Base-by-base conservation (phyloP, 176 grass and related monocot species). In the Elymus sibiricus region DNA sequence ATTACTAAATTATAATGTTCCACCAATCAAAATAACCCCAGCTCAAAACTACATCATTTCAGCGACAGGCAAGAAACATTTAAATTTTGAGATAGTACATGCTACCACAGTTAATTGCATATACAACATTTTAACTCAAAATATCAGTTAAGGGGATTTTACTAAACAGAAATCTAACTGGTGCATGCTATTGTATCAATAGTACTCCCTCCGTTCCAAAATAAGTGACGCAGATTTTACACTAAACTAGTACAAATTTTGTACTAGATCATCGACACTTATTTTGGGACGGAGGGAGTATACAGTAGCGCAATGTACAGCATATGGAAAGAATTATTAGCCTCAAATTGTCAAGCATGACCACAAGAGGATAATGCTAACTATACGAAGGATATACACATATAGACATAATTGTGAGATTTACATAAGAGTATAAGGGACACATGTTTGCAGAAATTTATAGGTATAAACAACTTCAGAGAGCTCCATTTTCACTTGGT, bases 361-460 rank as follows among this genome's bases (percentile, higher is more conserved):
- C 58, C 32, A 65, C 27, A 46, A n/a, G 26, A 64, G 42, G 58
- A 64, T 40, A 63, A 24, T 40, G 47, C 38, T 64, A 76, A 16
- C 61, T 35, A 35, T 47, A 17, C 26, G 5, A 61, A 11, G 26
- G 37, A 43, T 31, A 62, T 35, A 74, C 28, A 9, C 58, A 64
- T 53, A 76, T 29, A 76, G 44, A 51, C 9, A 1, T 65, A 16
- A 21, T 46, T 43, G 28, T 51, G 12, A 16, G 31, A 46, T 46
- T 63, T 43, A 29, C 58, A 44, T 62, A 34, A 35, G 55, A 84
- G 56, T 28, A 74, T 75, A n/a, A 43, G 17, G 38, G 53, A 9
- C 37, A 40, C 38, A 79, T 39, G 17, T 64, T 64, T 80, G 60
- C 37, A 80, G 15, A 80, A 47, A 31, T 66, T 53, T 82, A 82